A percentile compares a stretch with the other conserved stretches of the same genome.
These are phyloP conservation scores for Orbilia oligospora DNA, from an alignment of 2,329 filamentous ascomycete genomes.

Conservation along the genomic window DNA sequence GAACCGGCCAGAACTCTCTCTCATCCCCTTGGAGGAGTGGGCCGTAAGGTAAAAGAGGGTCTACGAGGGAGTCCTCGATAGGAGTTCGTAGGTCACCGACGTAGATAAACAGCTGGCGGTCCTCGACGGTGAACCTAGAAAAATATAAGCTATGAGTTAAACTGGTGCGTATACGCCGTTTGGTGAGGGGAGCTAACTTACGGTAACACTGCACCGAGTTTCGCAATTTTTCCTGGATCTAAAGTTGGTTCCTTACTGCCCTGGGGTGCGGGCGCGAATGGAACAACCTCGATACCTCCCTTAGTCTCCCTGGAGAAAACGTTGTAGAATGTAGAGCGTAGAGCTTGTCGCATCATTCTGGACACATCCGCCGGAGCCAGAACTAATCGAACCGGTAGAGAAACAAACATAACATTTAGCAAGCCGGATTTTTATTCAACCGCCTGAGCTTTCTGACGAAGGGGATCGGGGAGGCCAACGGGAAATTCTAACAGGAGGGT, in stretches of 20 bases:
- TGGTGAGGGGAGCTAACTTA: too few relatives aligned
- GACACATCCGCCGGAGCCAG: not conserved
- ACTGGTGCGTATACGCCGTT: too few relatives aligned
- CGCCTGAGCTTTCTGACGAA: not conserved
- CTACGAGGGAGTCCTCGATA: not conserved
- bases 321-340: not conserved
- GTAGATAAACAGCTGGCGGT: not conserved
- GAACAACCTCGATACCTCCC: not conserved
- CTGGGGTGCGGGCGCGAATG: too few relatives aligned
- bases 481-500: constrained; percentile 42
- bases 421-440: not conserved
- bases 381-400: not conserved
- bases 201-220: not conserved
- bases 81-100: not conserved
- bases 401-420: not conserved
- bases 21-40: too few relatives aligned
- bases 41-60: not conserved
- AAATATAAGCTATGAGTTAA: not conserved
- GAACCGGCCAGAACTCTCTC: not conserved
- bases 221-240: not conserved
- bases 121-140: not conserved
- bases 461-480: constrained; percentile 35
- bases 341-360: not conserved
- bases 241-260: not conserved
- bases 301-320: not conserved